These are phyloP conservation scores for Penicillium expansum DNA, from an alignment of 2,329 filamentous ascomycete species.

Conservation along the genomic window DNA sequence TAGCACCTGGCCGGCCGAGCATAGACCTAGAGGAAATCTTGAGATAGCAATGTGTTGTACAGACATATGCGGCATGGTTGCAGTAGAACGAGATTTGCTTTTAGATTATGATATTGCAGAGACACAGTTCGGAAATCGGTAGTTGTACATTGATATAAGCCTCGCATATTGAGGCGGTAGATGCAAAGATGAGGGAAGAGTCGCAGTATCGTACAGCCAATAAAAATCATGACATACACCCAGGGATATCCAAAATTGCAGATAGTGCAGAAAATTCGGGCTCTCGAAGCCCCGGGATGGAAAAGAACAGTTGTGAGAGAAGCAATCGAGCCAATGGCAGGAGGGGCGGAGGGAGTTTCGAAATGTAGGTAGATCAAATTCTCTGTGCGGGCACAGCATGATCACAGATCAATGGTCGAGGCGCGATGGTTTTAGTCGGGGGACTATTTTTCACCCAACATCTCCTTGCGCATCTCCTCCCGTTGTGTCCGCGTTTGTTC, in stretches of 20 bases:
- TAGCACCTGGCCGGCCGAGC: no score
- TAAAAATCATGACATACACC: conserved; percentile 15
- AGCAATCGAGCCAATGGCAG: no score
- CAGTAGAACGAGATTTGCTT: background rate
- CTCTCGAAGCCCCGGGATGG: background rate
- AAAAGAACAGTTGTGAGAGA: background rate
- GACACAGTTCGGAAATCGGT: conserved; percentile 28
- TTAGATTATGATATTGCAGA: background rate
- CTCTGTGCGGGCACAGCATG: background rate
- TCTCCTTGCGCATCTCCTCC: conserved; percentile 42
- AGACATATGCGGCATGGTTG: background rate
- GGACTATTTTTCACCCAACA: conserved; percentile 35
- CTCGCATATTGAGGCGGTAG: background rate
- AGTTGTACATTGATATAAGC: conserved; percentile 38
- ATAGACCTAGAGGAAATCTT: no score
- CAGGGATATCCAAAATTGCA: background rate
- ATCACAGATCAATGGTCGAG: background rate
- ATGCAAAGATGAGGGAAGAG: conserved; percentile 1
- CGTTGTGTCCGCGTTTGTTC: conserved; percentile 35
- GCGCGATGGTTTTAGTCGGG: background rate
- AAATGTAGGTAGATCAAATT: background rate
- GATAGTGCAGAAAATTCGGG: background rate
- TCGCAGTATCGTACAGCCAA: conserved; percentile 22
- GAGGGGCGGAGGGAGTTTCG: background rate
- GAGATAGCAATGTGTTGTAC: no score